Conservation (phyloP, 2,329 filamentous ascomycete species). For the Epichloe gansuensis region DNA sequence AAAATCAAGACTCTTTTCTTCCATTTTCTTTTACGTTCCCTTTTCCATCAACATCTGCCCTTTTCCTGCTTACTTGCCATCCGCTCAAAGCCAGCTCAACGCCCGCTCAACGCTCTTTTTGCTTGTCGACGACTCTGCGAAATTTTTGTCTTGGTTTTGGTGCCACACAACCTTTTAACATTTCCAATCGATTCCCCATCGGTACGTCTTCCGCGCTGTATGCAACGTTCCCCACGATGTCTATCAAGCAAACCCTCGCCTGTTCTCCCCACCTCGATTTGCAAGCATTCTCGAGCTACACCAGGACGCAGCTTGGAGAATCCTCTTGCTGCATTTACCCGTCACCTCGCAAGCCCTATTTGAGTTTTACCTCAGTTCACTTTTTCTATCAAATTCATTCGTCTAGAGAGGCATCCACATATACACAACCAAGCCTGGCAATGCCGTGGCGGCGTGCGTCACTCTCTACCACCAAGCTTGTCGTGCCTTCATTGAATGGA, state of each 20-base stretch:
- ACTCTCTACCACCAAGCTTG: neutral
- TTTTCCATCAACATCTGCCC: neutral
- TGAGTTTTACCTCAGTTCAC: neutral
- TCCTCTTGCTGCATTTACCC: neutral
- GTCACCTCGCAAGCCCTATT: neutral
- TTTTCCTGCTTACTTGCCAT: neutral
- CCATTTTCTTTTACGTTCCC: neutral
- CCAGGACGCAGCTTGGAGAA: neutral
- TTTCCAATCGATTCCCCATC: neutral
- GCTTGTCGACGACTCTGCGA: neutral
- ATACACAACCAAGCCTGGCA: neutral
- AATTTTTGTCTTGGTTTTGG: neutral
- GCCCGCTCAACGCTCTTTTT: neutral
- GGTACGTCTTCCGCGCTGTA: conserved; percentile 1
- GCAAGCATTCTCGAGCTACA: neutral
- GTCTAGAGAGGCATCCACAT: neutral
- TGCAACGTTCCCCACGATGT: neutral
- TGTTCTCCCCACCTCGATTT: neutral
- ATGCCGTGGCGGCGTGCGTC: conserved; percentile 4
- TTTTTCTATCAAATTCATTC: neutral
- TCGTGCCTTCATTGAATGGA: neutral
- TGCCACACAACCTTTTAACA: neutral
- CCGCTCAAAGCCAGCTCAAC: neutral
- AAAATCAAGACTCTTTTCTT: neutral
- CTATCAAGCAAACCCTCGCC: neutral